Percentiles rank a stretch among this genome's conserved stretches.
Conservation (phyloP, 1,139 yeast genomes). For the Lizanozyma gosingica region DNA sequence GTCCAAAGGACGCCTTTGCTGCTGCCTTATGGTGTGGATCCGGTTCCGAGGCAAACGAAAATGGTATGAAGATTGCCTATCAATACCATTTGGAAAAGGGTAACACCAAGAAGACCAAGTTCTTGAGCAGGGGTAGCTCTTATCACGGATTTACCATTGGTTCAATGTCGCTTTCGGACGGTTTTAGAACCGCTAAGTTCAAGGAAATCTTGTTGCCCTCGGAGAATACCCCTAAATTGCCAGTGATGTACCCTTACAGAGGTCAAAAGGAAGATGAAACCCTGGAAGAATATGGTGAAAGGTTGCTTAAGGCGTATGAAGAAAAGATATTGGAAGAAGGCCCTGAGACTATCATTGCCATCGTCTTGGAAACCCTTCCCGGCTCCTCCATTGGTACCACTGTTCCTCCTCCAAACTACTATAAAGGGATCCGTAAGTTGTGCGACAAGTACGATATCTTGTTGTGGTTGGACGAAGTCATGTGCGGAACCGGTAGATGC, state of each 20-base stretch:
- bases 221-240: slow-evolving; percentile 31
- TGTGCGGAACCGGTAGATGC: slow-evolving; percentile 56
- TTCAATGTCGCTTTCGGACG: slow-evolving; percentile 40
- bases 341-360: slow-evolving; percentile 45
- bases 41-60: slow-evolving; percentile 56
- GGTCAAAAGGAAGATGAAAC: slow-evolving; percentile 37
- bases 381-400: slow-evolving; percentile 54
- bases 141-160: slow-evolving; percentile 57
- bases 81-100: slow-evolving; percentile 48
- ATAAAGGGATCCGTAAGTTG: slow-evolving; percentile 42
- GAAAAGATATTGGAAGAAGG: slow-evolving; percentile 39
- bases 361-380: slow-evolving; percentile 46
- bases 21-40: slow-evolving; percentile 50
- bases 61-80: slow-evolving; percentile 46
- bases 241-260: slow-evolving; percentile 43
- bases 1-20: slow-evolving; percentile 46
- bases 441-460: slow-evolving; percentile 53
- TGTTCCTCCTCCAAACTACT: slow-evolving; percentile 48
- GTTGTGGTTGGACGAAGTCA: slow-evolving; percentile 53
- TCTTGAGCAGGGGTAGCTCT: slow-evolving; percentile 43
- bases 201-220: slow-evolving; percentile 32
- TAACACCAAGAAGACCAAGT: slow-evolving; percentile 38
- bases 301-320: slow-evolving; percentile 40
- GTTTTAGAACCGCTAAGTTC: slow-evolving; percentile 33
- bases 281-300: slow-evolving; percentile 37